Conservation (phyloP, 805 yeast genomes). For the Candida glaebosa region DNA sequence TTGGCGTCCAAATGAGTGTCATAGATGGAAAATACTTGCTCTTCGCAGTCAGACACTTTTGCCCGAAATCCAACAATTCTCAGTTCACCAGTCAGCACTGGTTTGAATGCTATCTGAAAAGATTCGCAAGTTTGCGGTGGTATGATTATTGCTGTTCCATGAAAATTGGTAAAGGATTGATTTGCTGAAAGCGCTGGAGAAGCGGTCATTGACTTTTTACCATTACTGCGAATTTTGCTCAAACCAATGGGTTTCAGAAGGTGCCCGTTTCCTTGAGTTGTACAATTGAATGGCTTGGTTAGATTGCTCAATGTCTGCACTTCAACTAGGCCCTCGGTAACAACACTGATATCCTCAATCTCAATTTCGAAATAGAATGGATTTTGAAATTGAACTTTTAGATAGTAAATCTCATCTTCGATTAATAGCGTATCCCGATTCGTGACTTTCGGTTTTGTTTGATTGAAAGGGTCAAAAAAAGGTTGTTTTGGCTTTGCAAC, state of each 20-base stretch:
- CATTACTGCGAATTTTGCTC: conserved; percentile 3
- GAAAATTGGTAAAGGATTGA: not conserved
- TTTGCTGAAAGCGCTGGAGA: conserved; percentile 1
- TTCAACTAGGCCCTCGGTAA: conserved; percentile 23
- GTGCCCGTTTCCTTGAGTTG: not conserved
- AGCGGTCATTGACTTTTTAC: not conserved
- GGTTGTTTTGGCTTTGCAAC: conserved; percentile 11
- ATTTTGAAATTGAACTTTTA: conserved; percentile 62
- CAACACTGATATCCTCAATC: conserved; percentile 46
- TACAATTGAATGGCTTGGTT: conserved; percentile 6
- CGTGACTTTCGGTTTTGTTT: conserved; percentile 22
- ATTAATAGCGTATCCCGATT: conserved; percentile 47
- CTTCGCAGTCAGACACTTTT: conserved; percentile 47
- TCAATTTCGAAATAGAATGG: conserved; percentile 76
- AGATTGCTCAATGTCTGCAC: conserved; percentile 24
- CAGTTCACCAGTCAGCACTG: conserved; percentile 47
- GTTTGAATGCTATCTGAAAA: conserved; percentile 45
- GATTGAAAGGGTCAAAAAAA: conserved; percentile 51
- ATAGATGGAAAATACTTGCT: conserved; percentile 42
- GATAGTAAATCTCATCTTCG: conserved; percentile 53
- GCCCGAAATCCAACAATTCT: conserved; percentile 50
- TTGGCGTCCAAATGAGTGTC: conserved; percentile 11
- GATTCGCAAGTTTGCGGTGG: conserved; percentile 27
- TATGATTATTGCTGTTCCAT: conserved; percentile 14
- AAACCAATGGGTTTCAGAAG: not conserved